Base-by-base conservation (phyloP, 1,139 yeast species). In the Candida pseudoviswanathii region DNA sequence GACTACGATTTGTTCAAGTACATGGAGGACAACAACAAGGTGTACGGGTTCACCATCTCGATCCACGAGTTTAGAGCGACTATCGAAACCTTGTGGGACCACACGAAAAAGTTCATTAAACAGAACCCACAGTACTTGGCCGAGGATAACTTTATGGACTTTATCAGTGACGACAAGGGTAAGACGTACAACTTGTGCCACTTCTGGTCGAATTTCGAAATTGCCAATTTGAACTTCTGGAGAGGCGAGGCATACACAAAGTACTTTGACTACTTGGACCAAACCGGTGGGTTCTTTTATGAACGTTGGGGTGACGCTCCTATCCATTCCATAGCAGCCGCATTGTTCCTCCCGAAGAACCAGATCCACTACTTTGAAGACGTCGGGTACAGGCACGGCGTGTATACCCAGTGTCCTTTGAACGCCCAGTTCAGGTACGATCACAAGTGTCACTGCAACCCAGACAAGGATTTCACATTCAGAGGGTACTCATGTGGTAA, bases 261-360 rank as follows among this genome's bases (percentile, higher is more conserved):
- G 22, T 90, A 85, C 62, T 89, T 87, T 63, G 68, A 83, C 34
- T 81, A 75, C 55, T 67, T 91, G 47, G 97, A 91, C 50, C 49
- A 65, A 9, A 74, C 84, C 8, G 90, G 92, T 8, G 97, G 97
- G 0, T 91, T 91, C 62, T 89, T 84, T 76, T 77, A 78, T 47
- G 97, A 91, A 64, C 71, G 97, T 60, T 91, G 97, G 97, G 97
- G 97, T 1, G 97, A 91, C 73, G 97, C 97, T 0, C 96, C 97
- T 0, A 84, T 91, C 3, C 97, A 90, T 65, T 86, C 96, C 1
- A 70, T 91, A 25, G 97, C 94, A 0, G 79, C 87, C 4, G 95
- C 89, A 0, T 75, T 91, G 78, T 73, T 86, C 60, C 69, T 90
- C 43, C 77, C 85, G 48, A 64, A 84, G 2, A 71, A 80, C 4